Conservation (phyloP, 2,329 filamentous ascomycete genomes). For the Cadophora malorum region DNA sequence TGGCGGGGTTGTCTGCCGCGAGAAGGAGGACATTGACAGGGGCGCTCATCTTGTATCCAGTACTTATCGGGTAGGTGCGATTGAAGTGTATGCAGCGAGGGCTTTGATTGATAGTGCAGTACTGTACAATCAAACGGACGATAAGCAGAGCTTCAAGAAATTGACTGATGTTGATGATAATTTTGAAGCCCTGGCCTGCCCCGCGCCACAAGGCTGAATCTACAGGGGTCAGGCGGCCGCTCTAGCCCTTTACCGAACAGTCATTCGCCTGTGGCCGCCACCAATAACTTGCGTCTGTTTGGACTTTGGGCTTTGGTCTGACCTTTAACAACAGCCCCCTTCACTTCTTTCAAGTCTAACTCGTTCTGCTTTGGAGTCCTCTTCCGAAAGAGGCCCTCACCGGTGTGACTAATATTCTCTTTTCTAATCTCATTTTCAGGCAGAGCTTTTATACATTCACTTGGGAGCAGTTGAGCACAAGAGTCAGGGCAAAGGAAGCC, state of each 20-base stretch:
- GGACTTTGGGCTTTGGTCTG: background rate
- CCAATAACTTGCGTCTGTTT: background rate
- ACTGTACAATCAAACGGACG: background rate
- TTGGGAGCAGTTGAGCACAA: background rate
- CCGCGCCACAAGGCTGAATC: constrained; percentile 13
- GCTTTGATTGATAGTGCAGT: background rate
- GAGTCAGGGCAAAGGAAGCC: background rate
- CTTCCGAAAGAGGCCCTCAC: background rate
- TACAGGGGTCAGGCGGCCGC: constrained; percentile 4
- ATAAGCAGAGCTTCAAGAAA: background rate
- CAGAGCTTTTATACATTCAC: background rate
- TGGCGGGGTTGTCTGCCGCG: constrained; percentile 80
- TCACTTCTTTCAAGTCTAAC: background rate
- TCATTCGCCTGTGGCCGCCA: background rate
- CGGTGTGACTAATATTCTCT: constrained; percentile 19
- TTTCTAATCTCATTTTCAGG: background rate
- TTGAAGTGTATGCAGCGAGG: background rate
- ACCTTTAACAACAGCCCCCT: background rate
- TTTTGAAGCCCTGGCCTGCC: constrained; percentile 8
- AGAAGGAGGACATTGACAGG: constrained; percentile 69
- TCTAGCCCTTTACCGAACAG: background rate
- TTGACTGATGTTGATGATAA: background rate
- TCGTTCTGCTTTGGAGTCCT: background rate
- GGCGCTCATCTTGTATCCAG: background rate
- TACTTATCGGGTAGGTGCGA: background rate